phyloP scores from a whole-genome alignment of 2,329 filamentous ascomycete species.

The Cytospora piceae region DNA sequence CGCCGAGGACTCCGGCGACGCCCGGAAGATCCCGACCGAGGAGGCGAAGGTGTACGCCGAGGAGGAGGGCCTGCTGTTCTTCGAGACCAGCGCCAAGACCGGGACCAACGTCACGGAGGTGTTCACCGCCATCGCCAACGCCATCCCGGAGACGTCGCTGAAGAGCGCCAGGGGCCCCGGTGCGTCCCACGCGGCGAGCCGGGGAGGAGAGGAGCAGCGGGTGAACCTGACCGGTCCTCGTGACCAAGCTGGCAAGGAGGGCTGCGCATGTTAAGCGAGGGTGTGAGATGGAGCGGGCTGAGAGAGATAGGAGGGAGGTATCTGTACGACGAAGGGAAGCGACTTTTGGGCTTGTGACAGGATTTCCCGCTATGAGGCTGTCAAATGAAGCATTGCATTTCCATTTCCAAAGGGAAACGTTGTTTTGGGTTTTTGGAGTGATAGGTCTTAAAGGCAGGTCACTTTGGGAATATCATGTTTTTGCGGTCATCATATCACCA shows the following conservation, averaged over 20 bases:
- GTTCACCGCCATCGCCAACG: constrained; percentile 97
- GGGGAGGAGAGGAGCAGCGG: constrained; percentile 69
- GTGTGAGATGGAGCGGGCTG: constrained; percentile 21
- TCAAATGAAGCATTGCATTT: constrained; percentile 28
- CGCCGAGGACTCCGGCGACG: constrained; percentile 69
- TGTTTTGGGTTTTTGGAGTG: constrained; percentile 7
- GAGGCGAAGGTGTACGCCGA: constrained; percentile 94
- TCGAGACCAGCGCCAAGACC: constrained; percentile 97
- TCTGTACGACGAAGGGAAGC: background rate
- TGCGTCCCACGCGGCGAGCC: constrained; percentile 60
- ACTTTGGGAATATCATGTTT: constrained; percentile 28
- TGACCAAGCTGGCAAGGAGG: constrained; percentile 80
- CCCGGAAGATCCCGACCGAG: constrained; percentile 85
- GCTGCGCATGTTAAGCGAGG: constrained; percentile 76
- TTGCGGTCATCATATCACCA: constrained; percentile 15
- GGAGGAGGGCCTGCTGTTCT: constrained; percentile 92
- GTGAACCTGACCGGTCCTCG: constrained; percentile 80
- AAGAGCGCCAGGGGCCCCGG: constrained; percentile 82
- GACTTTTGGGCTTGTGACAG: background rate
- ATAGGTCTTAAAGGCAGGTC: constrained; percentile 26
- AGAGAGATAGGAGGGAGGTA: constrained; percentile 16
- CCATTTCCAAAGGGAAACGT: constrained; percentile 3
- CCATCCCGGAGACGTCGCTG: constrained; percentile 93
- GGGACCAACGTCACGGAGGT: constrained; percentile 93
- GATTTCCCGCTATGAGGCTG: background rate